phyloP scores from a whole-genome alignment of 257 asterid genomes.

The Osmanthus fragrans region DNA sequence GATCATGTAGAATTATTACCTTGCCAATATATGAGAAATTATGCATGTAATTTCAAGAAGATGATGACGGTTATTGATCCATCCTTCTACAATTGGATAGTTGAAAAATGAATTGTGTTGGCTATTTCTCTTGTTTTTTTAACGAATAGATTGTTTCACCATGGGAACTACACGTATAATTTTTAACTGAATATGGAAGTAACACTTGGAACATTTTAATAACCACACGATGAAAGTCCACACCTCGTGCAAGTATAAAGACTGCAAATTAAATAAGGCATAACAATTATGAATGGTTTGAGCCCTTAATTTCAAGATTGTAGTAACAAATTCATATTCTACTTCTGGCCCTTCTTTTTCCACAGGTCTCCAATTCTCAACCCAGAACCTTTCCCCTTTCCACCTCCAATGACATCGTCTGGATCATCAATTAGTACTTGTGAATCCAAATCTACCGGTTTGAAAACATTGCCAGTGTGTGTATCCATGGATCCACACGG shows the following conservation, averaged over 20 bases:
- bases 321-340: conserved; percentile 29
- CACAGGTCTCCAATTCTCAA: conserved; percentile 85
- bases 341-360: conserved; percentile 83
- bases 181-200: no score
- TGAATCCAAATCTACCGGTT: conserved; percentile 47
- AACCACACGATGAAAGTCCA: no score
- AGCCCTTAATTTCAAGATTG: not conserved
- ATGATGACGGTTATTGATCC: not conserved
- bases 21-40: not conserved
- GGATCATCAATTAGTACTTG: conserved; percentile 53
- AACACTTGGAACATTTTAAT: no score
- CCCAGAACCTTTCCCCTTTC: conserved; percentile 70
- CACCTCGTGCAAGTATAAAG: not conserved
- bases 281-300: not conserved
- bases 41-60: not conserved
- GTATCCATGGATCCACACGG: conserved; percentile 91
- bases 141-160: no score
- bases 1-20: not conserved
- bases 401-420: conserved; percentile 60
- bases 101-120: no score
- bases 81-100: not conserved
- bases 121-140: no score
- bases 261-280: not conserved
- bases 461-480: conserved; percentile 41
- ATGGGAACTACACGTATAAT: no score